phyloP scores from a whole-genome alignment of 148 eudicot species.

The Diospyros kaki region DNA sequence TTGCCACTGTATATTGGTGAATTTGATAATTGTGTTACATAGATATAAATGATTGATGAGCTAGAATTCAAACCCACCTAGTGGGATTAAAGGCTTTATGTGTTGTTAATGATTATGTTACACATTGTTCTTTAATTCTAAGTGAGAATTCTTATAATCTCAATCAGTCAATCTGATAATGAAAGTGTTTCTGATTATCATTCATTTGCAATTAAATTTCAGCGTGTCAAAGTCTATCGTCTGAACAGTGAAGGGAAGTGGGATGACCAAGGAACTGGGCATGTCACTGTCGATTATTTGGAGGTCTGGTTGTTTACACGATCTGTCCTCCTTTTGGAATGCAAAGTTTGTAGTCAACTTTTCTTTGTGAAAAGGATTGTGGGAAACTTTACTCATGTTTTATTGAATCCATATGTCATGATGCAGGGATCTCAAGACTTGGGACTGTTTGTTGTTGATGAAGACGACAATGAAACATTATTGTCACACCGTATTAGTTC shows the following conservation, averaged over 20 bases:
- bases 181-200: neutral
- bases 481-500: slow-evolving; percentile 72
- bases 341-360: neutral
- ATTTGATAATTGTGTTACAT: neutral
- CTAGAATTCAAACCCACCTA: no score
- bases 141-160: neutral
- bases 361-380: neutral
- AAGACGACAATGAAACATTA: slow-evolving; percentile 83
- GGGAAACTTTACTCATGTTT: neutral
- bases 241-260: slow-evolving; percentile 86
- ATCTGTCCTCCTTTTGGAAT: neutral
- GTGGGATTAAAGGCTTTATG: neutral
- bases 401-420: slow-evolving; percentile 2
- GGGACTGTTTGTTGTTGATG: slow-evolving; percentile 78
- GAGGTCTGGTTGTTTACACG: slow-evolving; percentile 49
- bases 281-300: slow-evolving; percentile 83
- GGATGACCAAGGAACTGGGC: slow-evolving; percentile 99
- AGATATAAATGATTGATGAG: neutral
- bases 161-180: neutral
- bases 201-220: slow-evolving; percentile 14
- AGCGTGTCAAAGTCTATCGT: slow-evolving; percentile 94
- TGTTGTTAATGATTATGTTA: neutral
- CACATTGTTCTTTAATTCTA: neutral
- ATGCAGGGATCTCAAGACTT: slow-evolving; percentile 82
- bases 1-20: neutral